Conservation (phyloP, 805 yeast species). For the Barnettozyma salicaria region DNA sequence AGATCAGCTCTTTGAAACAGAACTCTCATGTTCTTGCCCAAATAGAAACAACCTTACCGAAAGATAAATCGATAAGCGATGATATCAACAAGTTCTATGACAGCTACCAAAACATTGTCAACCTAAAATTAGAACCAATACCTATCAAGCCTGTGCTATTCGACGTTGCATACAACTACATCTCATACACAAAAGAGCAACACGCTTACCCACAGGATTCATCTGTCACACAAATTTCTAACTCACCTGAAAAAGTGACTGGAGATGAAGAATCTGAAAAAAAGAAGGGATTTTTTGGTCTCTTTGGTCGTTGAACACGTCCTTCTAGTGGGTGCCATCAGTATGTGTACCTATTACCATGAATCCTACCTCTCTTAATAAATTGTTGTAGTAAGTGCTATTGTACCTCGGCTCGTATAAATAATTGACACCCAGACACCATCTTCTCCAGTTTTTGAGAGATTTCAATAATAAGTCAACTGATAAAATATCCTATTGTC, state of each 20-base stretch:
- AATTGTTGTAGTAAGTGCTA: no score
- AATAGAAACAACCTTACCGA: conserved; percentile 30
- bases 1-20: conserved; percentile 17
- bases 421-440: not conserved
- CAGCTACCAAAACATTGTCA: conserved; percentile 22
- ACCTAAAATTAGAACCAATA: conserved; percentile 43
- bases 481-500: no score
- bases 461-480: no score
- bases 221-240: no score
- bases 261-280: conserved; percentile 31
- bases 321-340: not conserved
- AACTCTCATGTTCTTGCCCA: conserved; percentile 45
- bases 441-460: no score
- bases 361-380: no score
- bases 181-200: conserved; percentile 37
- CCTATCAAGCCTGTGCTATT: conserved; percentile 84
- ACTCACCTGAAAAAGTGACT: conserved; percentile 5
- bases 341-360: not conserved
- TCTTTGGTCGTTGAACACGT: conserved; percentile 47
- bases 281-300: conserved; percentile 67
- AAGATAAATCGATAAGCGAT: conserved; percentile 25
- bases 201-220: conserved; percentile 8
- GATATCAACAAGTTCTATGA: conserved; percentile 20
- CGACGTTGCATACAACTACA: conserved; percentile 83
- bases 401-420: no score